Percentiles rank a stretch among this genome's conserved stretches.
Evolutionary conservation across 1,139 yeast species (phyloP).

Genomic region (Suhomyces guaymorum): DNA sequence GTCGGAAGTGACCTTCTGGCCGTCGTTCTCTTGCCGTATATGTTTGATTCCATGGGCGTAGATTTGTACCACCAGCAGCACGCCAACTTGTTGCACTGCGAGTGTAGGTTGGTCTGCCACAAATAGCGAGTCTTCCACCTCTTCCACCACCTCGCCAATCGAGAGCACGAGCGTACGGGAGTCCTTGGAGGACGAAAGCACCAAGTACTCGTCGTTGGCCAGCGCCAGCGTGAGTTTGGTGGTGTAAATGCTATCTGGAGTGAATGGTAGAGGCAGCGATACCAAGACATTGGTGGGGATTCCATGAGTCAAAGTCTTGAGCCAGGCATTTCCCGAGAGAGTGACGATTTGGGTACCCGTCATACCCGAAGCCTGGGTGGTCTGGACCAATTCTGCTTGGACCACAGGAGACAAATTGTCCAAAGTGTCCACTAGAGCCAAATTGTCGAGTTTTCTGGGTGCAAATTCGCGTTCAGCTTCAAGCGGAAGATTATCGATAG

Average conservation of each 20-base stretch:
- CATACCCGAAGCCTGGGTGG: slow-evolving; percentile 37
- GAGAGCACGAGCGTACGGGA: slow-evolving; percentile 69
- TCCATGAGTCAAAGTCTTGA: slow-evolving; percentile 61
- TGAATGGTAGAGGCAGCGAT: slow-evolving; percentile 67
- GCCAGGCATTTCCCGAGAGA: slow-evolving; percentile 38
- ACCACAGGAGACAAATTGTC: slow-evolving; percentile 60
- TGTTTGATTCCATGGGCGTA: slow-evolving; percentile 75
- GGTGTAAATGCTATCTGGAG: slow-evolving; percentile 63
- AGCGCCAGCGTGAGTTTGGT: slow-evolving; percentile 49
- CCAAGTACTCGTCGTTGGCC: slow-evolving; percentile 60
- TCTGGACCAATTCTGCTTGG: slow-evolving; percentile 45
- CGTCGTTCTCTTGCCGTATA: slow-evolving; percentile 34
- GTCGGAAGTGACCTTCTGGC: slow-evolving; percentile 37
- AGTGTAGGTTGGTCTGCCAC: slow-evolving; percentile 60
- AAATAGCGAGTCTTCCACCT: slow-evolving; percentile 67
- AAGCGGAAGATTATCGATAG: slow-evolving; percentile 2
- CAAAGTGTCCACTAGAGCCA: slow-evolving; percentile 57
- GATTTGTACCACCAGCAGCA: slow-evolving; percentile 65
- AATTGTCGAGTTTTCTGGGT: slow-evolving; percentile 46
- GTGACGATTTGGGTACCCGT: slow-evolving; percentile 38
- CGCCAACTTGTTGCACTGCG: slow-evolving; percentile 70
- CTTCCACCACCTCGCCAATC: slow-evolving; percentile 79
- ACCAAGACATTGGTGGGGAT: slow-evolving; percentile 62
- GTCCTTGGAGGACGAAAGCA: slow-evolving; percentile 60
- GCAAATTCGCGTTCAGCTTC: slow-evolving; percentile 1